phyloP scores from a whole-genome alignment of 257 asterid genomes.

The Anisodus tanguticus region DNA sequence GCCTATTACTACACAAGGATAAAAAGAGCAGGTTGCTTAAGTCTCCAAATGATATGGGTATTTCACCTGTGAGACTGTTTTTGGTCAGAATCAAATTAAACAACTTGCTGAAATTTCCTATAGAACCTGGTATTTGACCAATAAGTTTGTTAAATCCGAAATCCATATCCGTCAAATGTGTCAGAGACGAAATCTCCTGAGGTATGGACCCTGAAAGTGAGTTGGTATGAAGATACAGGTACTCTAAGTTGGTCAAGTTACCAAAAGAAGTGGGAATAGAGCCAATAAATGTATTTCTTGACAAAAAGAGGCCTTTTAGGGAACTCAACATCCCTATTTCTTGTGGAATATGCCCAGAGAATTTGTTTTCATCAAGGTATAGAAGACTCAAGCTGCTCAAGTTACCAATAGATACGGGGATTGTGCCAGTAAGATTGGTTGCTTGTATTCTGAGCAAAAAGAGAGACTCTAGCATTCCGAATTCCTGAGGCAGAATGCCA shows the following conservation, averaged over 20 bases:
- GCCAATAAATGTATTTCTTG: neutral
- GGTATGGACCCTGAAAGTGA: constrained; percentile 31
- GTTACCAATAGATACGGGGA: constrained; percentile 25
- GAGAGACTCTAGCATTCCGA: neutral
- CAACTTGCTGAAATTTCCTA: constrained; percentile 32
- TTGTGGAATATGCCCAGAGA: constrained; percentile 29
- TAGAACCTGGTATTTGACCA: constrained; percentile 8
- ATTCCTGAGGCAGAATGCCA: neutral
- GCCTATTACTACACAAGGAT: constrained; percentile 10
- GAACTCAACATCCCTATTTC: constrained; percentile 26
- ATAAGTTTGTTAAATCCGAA: constrained; percentile 30
- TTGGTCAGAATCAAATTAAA: constrained; percentile 24
- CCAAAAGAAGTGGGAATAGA: constrained; percentile 14
- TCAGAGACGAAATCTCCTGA: constrained; percentile 27
- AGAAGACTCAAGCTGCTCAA: neutral
- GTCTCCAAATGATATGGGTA: constrained; percentile 43
- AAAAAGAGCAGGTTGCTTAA: constrained; percentile 19
- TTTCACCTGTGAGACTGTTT: constrained; percentile 38
- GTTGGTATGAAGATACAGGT: constrained; percentile 27
- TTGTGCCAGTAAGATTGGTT: neutral
- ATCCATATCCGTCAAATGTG: constrained; percentile 13
- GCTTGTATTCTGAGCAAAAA: neutral
- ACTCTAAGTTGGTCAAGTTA: neutral
- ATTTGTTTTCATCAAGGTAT: neutral
- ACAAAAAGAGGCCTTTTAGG: neutral